Evolutionary conservation across 768 basidiomycete species (phyloP), one percentile per base, ranked within the genome.

Genomic region (Suillus tomentosus): DNA sequence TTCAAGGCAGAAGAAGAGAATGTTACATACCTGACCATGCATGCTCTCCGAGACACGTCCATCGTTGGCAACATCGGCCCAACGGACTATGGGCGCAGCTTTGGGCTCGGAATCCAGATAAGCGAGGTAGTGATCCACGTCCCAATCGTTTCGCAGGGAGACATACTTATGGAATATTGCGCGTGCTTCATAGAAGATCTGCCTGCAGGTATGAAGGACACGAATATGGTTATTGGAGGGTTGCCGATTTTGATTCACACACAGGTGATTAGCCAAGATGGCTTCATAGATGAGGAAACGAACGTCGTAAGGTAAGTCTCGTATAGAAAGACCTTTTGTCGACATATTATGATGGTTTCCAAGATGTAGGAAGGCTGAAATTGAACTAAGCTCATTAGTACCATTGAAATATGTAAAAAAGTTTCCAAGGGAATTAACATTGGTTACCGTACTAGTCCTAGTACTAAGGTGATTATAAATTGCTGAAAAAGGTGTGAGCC

Each of bases 11-110:
- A 57, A 60, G 48, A 51, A 13, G 36, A 63, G 66, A 71, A 64
- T 51, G 55, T 24, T 24, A 67, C 67, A 65, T 70, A 73, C 69
- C 45, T 63, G 66, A 67, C 64, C 65, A 51, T 22, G 57, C 62
- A 62, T 55, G 19, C 57, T 22, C 39, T 70, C 65, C 61, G 76
- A 65, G 58, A 77, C 65, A 61, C 78, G 76, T 43, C 75, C 74
- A 66, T 81, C 81, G 66, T 78, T 81, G 51, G 76, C 79, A 57
- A 79, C 77, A 65, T 81, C 79, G 19, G 73, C 74, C 66, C 71
- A 77, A 13, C 67, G 62, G 22, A 81, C 68, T 17, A 59, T 71
- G n/a, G 68, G 59, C 42, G 70, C 70, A 31, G 66, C 43, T 60
- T 67, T 64, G 6, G 68, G 69, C 31, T 60, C 65, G 37, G 72